Conservation (phyloP, 176 grass and related monocot species). For the Hsuehochloa calcarea region DNA sequence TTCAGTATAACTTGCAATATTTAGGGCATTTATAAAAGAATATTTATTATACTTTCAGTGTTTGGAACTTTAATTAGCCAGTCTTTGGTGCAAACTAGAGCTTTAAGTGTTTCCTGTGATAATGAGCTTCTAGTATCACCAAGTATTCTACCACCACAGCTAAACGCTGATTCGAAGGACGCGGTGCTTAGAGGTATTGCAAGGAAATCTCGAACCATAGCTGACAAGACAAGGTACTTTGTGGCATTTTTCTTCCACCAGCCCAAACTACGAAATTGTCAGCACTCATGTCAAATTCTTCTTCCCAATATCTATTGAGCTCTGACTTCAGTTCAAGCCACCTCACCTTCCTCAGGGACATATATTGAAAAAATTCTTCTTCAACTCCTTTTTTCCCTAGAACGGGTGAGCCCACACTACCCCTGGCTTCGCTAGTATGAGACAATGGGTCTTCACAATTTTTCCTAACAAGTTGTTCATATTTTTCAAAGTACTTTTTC, state of each 20-base stretch:
- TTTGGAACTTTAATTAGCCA: too few species aligned
- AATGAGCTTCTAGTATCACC: not conserved
- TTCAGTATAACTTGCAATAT: not conserved
- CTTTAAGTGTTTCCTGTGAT: not conserved
- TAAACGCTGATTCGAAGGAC: not conserved
- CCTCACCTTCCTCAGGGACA: not conserved
- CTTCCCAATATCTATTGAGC: not conserved
- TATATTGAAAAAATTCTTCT: not conserved
- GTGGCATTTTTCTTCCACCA: not conserved
- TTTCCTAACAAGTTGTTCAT: not conserved
- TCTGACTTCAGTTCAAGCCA: not conserved
- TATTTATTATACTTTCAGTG: not conserved
- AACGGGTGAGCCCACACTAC: not conserved
- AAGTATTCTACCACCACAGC: not conserved
- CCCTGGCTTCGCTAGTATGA: not conserved
- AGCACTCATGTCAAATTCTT: not conserved
- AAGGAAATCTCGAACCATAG: not conserved
- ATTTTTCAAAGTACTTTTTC: not conserved
- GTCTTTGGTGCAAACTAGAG: too few species aligned
- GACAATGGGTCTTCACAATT: not conserved
- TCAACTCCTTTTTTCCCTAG: not conserved
- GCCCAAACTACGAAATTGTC: not conserved
- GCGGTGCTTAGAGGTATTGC: not conserved
- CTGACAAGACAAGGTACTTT: not conserved
- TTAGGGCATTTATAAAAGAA: not conserved